Conservation (phyloP, 495 filamentous ascomycete genomes). For the Corynascus novoguineensis region DNA sequence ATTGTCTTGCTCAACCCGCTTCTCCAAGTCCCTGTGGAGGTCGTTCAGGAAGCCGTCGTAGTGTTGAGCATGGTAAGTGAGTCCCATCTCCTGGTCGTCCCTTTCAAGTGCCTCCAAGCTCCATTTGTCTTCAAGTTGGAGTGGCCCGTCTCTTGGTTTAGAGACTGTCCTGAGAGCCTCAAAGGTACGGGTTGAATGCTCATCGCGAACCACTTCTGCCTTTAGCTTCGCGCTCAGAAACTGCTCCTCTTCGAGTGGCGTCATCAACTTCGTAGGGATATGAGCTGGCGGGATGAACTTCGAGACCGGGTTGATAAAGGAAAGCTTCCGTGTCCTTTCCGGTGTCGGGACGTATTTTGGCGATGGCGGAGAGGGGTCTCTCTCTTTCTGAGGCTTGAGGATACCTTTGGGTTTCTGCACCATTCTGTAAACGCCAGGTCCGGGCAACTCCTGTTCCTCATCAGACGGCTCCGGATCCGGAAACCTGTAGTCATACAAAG, state of each 20-base stretch:
- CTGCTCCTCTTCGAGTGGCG: conserved; percentile 4
- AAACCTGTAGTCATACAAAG: conserved; percentile 16
- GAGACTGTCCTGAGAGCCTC: conserved; percentile 4
- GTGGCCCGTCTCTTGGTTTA: not conserved
- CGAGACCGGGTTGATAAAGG: conserved; percentile 25
- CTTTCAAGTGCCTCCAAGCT: conserved; percentile 8
- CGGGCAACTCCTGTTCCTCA: not conserved
- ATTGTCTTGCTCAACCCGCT: conserved; percentile 6
- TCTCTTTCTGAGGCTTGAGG: conserved; percentile 23
- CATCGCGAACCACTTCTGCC: conserved; percentile 15
- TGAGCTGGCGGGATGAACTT: conserved; percentile 17
- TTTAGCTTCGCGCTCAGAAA: conserved; percentile 9
- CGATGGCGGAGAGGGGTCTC: conserved; percentile 8
- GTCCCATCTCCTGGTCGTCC: conserved; percentile 22
- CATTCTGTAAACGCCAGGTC: conserved; percentile 9
- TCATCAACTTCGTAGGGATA: conserved; percentile 20
- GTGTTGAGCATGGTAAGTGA: conserved; percentile 12
- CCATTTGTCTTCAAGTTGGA: not conserved
- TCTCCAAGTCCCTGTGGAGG: conserved; percentile 12
- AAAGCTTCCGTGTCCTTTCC: conserved; percentile 20
- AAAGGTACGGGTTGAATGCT: conserved; percentile 11
- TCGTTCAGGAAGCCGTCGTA: conserved; percentile 17
- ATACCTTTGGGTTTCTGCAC: conserved; percentile 24
- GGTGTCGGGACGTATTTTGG: conserved; percentile 25
- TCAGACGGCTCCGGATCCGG: conserved; percentile 14